A percentile compares a stretch with the other conserved stretches of the same genome.
phyloP scores from a whole-genome alignment of 352 stramenopile species.

The Pythium rhizo-oryzae region DNA sequence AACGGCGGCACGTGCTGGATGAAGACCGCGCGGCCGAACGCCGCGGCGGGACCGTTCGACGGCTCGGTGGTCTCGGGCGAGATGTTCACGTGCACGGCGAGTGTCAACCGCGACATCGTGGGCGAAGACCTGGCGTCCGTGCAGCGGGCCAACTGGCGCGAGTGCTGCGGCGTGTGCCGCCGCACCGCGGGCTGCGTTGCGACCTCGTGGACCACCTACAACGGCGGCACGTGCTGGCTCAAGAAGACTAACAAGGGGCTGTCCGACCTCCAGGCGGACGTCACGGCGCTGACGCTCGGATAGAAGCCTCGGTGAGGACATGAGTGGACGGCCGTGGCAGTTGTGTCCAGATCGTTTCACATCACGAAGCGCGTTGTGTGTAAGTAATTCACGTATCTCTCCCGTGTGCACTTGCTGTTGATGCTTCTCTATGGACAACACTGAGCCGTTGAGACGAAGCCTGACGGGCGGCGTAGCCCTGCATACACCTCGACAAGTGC shows the following conservation, averaged over 20 bases:
- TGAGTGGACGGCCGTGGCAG: no score
- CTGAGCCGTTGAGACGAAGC: no score
- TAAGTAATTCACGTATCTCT: no score
- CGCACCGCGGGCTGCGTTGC: background rate
- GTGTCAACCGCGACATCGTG: background rate
- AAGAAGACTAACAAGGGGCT: slow-evolving; percentile 26
- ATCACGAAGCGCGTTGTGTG: no score
- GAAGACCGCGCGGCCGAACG: slow-evolving; percentile 10
- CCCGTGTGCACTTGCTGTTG: no score
- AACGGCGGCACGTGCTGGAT: slow-evolving; percentile 32
- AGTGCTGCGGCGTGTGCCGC: slow-evolving; percentile 6
- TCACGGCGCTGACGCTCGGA: background rate
- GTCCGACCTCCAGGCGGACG: background rate
- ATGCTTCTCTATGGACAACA: no score
- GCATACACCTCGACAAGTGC: no score
- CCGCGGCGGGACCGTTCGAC: background rate
- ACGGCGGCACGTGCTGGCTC: slow-evolving; percentile 54
- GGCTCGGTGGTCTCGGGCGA: slow-evolving; percentile 1
- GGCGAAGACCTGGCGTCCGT: background rate
- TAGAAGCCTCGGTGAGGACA: background rate
- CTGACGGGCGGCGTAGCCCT: no score
- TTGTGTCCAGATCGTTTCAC: no score
- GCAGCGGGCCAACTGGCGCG: background rate
- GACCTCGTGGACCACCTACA: slow-evolving; percentile 45
- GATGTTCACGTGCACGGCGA: background rate